phyloP scores from a whole-genome alignment of 1,284 basidiomycete genomes.

The Anthracocystis walkeri region DNA sequence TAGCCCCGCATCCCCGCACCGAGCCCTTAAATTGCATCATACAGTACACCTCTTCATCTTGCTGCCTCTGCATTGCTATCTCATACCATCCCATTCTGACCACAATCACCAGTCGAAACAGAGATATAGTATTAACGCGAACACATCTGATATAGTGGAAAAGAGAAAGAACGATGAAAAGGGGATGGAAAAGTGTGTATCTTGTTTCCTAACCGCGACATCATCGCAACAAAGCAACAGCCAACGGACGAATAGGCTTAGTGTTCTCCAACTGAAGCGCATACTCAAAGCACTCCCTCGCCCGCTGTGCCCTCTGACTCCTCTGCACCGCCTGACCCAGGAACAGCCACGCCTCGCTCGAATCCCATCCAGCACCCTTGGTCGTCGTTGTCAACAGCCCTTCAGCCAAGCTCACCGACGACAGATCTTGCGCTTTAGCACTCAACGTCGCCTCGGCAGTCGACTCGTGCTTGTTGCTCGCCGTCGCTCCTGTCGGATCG shows the following conservation, averaged over 20 bases:
- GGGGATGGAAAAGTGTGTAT: not conserved
- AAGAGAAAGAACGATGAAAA: not conserved
- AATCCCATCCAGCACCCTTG: conserved; percentile 56
- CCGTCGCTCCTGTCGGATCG: not conserved
- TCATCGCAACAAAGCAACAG: conserved; percentile 37
- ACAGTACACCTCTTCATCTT: no score
- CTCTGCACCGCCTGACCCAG: conserved; percentile 56
- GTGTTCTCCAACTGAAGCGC: conserved; percentile 61
- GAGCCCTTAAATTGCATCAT: no score
- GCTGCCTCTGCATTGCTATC: not conserved
- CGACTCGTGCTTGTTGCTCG: conserved; percentile 21
- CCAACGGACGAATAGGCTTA: conserved; percentile 47
- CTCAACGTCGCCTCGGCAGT: conserved; percentile 48
- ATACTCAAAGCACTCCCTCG: conserved; percentile 60
- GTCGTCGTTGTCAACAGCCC: conserved; percentile 61
- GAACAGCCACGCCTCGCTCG: conserved; percentile 66
- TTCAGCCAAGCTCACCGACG: conserved; percentile 62
- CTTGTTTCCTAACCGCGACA: not conserved
- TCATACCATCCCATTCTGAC: no score
- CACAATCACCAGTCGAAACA: no score
- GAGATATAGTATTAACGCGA: no score
- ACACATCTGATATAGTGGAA: not conserved
- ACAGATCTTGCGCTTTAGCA: conserved; percentile 45
- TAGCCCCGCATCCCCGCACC: conserved; percentile 1
- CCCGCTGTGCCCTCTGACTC: conserved; percentile 40